These are phyloP conservation scores for Lactarius tabidus DNA, from an alignment of 768 basidiomycete genomes.

Conservation along the genomic window DNA sequence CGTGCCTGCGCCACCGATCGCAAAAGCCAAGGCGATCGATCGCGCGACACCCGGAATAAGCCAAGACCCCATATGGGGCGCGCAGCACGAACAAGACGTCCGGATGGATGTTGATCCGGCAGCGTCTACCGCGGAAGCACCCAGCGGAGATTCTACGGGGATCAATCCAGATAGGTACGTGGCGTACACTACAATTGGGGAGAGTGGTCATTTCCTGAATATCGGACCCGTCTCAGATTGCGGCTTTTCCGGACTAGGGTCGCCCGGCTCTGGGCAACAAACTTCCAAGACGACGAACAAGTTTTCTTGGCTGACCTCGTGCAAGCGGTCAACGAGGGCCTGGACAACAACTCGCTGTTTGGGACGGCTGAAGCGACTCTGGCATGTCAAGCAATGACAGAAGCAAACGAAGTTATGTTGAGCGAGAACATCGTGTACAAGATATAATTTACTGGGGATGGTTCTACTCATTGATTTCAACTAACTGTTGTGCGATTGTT, in stretches of 20 bases:
- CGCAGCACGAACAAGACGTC: constrained; percentile 50
- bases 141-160: constrained; percentile 38
- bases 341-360: constrained; percentile 65
- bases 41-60: constrained; percentile 32
- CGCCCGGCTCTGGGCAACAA: constrained; percentile 63
- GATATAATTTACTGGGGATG: constrained; percentile 40
- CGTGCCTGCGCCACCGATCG: constrained; percentile 35
- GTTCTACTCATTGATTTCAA: background rate
- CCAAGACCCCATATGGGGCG: constrained; percentile 62
- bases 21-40: constrained; percentile 25
- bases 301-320: constrained; percentile 67
- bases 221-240: constrained; percentile 42
- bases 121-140: constrained; percentile 34
- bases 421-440: constrained; percentile 85
- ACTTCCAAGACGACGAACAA: constrained; percentile 71
- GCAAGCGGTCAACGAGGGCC: constrained; percentile 70
- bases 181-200: background rate
- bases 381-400: constrained; percentile 71
- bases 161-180: constrained; percentile 58
- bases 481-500: background rate
- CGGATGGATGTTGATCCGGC: constrained; percentile 52
- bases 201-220: background rate
- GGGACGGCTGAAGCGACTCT: constrained; percentile 76
- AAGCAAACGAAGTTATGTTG: constrained; percentile 80
- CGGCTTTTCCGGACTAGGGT: constrained; percentile 78